Evolutionary conservation across 148 eudicot species (phyloP), one percentile per base, ranked within the genome.

Genomic region (Camellia japonica): DNA sequence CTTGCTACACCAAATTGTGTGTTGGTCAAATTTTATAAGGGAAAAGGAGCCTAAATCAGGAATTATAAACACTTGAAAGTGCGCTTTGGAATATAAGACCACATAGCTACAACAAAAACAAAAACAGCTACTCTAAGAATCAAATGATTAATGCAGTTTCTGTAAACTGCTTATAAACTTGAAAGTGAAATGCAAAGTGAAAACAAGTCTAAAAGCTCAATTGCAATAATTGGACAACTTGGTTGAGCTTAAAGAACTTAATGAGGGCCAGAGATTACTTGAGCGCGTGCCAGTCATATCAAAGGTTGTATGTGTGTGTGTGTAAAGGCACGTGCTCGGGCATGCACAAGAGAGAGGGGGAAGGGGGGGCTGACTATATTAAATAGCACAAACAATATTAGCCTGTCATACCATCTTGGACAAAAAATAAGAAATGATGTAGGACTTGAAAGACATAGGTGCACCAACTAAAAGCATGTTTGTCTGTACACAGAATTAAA

Each of bases 391-490:
- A 67, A 3, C 42, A 4, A 65, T 43, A 65, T 30, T 49, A 7
- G 52, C 52, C 38, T 30, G 38, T 30, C 52, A 49, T 49, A 49
- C 52, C 52, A 49, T 49, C 52, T 49, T 7, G 52, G 52, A 49
- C 5, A 49, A 7, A 49, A 49, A 49, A 49, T 49, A 49, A 49
- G 5, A 49, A 49, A 49, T 49, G 52, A 60, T 3, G 63, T 47
- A 44, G 14, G 52, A 68, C 44, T 18, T 68, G 51, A 18, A 15
- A 44, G 54, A 44, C 38, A 16, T 9, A 23, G 43, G 43, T 65
- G 68, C 68, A 56, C 60, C 60, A 12, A 41, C 71, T 7, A 51
- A 70, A 72, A 72, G 58, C 74, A 20, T 72, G 60, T 72, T 52
- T 52, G 8, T 72, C 43, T 71, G 43, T 71, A 70, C 3, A 73